phyloP scores from a whole-genome alignment of 192 early-diverging fungal genomes.

The Dissophora globulifera region DNA sequence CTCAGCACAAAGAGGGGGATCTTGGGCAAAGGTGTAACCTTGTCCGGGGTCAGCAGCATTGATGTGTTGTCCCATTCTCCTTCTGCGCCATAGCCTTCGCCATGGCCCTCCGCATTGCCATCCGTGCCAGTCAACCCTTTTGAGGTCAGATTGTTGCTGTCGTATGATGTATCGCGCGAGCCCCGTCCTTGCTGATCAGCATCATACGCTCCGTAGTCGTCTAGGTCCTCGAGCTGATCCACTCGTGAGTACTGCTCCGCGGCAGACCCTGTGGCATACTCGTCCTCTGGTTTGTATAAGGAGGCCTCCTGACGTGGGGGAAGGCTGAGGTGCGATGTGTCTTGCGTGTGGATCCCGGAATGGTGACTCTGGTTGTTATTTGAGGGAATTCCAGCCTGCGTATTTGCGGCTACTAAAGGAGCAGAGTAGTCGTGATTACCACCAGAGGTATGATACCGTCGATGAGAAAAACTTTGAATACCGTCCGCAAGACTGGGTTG shows the following conservation, averaged over 20 bases:
- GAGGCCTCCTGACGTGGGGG: not conserved
- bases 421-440: not conserved
- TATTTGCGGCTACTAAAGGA: not conserved
- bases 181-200: not conserved
- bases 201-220: slow-evolving; percentile 6
- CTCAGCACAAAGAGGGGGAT: slow-evolving; percentile 53
- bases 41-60: not conserved
- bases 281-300: not conserved
- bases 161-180: not conserved
- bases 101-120: not conserved
- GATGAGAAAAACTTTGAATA: not conserved
- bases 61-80: slow-evolving; percentile 7
- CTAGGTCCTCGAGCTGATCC: slow-evolving; percentile 24
- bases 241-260: not conserved
- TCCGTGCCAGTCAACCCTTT: no score
- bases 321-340: no score
- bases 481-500: not conserved
- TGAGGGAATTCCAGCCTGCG: no score
- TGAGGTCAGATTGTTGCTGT: not conserved
- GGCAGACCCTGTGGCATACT: not conserved
- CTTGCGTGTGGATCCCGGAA: not conserved
- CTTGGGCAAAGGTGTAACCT: slow-evolving; percentile 44
- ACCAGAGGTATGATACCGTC: slow-evolving; percentile 18
- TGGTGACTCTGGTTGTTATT: not conserved
- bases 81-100: not conserved